A percentile compares a stretch with the other conserved stretches of the same genome.
phyloP scores from a whole-genome alignment of 768 basidiomycete genomes.

The Tulasnella sp. region DNA sequence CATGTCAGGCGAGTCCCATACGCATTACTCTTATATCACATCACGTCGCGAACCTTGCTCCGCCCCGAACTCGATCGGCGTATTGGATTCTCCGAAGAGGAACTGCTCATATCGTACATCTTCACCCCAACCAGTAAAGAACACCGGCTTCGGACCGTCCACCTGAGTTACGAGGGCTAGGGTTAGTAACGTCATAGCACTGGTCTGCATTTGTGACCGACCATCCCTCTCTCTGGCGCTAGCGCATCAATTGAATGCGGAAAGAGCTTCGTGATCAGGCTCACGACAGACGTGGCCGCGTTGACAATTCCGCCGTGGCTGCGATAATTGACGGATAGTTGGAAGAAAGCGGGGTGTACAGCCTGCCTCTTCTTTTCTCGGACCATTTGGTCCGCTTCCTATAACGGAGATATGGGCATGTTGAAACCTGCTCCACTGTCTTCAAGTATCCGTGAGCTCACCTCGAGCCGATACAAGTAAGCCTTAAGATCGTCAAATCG shows the following conservation, averaged over 20 bases:
- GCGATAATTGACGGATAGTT: conserved; percentile 53
- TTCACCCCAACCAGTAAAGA: not conserved
- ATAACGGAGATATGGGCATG: not conserved
- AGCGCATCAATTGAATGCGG: conserved; percentile 52
- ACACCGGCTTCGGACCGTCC: not conserved
- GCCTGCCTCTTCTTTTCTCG: not conserved
- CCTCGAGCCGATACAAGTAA: conserved; percentile 53
- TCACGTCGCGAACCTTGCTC: not conserved
- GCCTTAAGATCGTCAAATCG: conserved; percentile 30
- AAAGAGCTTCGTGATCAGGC: conserved; percentile 50
- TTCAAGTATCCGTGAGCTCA: conserved; percentile 19
- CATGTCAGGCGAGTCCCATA: not conserved
- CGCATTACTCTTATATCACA: not conserved
- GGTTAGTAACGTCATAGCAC: no score
- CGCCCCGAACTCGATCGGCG: not conserved
- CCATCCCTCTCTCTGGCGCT: conserved; percentile 41
- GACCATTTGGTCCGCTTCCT: conserved; percentile 6
- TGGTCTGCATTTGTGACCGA: not conserved
- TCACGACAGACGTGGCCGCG: conserved; percentile 53
- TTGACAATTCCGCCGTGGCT: conserved; percentile 67
- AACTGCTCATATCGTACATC: not conserved
- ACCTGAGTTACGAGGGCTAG: no score
- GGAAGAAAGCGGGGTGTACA: conserved; percentile 30
- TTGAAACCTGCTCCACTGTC: no score
- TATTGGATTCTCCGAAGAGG: not conserved